Evolutionary conservation across 805 yeast genomes (phyloP).

Genomic region (Starmerella ratchasimensis): DNA sequence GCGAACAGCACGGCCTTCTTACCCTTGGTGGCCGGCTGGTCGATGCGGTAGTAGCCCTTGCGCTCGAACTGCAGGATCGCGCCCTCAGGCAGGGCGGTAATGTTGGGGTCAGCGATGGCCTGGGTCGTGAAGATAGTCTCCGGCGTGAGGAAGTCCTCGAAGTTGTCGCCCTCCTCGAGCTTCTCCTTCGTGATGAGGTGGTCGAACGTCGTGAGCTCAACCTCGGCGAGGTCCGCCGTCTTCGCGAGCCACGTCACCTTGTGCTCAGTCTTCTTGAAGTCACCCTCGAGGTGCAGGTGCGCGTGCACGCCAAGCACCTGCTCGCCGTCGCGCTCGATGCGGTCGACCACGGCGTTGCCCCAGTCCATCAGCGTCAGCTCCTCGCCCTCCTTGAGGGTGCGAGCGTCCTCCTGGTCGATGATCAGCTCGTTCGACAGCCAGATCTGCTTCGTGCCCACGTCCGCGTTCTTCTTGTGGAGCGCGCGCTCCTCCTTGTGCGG

Average conservation of each 20-base stretch:
- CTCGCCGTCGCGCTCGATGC: constrained; percentile 49
- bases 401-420: constrained; percentile 77
- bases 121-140: constrained; percentile 68
- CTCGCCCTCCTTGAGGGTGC: constrained; percentile 64
- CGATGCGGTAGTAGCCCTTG: constrained; percentile 89
- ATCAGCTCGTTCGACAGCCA: constrained; percentile 48
- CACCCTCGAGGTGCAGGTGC: constrained; percentile 82
- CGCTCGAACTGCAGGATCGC: constrained; percentile 91
- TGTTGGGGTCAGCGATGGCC: constrained; percentile 71
- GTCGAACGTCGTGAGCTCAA: constrained; percentile 81
- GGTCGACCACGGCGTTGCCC: constrained; percentile 82
- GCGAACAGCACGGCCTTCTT: constrained; percentile 69
- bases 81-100: constrained; percentile 63
- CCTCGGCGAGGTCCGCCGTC: constrained; percentile 54
- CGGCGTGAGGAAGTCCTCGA: constrained; percentile 82
- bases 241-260: constrained; percentile 91
- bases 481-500: constrained; percentile 62
- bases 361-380: constrained; percentile 98
- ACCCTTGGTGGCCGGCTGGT: constrained; percentile 37
- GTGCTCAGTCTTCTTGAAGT: constrained; percentile 90
- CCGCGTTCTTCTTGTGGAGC: constrained; percentile 91
- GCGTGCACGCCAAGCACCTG: constrained; percentile 54
- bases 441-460: constrained; percentile 71
- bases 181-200: constrained; percentile 91
- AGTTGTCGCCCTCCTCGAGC: constrained; percentile 84